Conservation (phyloP, 2,329 filamentous ascomycete genomes). For the Neophaeococcomyces mojaviensis region DNA sequence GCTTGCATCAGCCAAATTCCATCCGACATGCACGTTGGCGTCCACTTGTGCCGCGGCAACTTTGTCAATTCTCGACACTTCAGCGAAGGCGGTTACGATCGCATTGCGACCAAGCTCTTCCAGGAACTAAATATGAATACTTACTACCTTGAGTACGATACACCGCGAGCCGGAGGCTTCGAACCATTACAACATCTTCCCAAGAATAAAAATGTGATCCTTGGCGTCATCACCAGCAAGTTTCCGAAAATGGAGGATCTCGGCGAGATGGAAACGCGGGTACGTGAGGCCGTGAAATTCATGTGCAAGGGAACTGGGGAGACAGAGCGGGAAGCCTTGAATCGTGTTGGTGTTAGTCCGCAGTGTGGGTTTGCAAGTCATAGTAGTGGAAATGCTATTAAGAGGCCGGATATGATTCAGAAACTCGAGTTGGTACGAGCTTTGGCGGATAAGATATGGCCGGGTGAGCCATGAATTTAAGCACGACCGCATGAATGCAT, state of each 20-base stretch:
- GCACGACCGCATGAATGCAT: too few relatives aligned
- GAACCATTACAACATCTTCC: constrained; percentile 52
- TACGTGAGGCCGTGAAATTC: constrained; percentile 53
- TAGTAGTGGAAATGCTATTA: constrained; percentile 59
- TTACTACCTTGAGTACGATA: constrained; percentile 60
- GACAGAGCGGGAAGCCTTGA: constrained; percentile 57
- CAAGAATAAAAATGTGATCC: constrained; percentile 51
- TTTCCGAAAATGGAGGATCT: constrained; percentile 37
- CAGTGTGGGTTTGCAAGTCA: constrained; percentile 64
- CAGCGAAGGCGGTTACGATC: constrained; percentile 55
- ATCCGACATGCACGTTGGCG: constrained; percentile 60
- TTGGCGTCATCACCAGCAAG: constrained; percentile 54
- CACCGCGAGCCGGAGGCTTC: constrained; percentile 52
- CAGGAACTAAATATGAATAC: constrained; percentile 51
- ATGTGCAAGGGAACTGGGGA: constrained; percentile 57
- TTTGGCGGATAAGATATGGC: constrained; percentile 62
- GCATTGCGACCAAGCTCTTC: constrained; percentile 56
- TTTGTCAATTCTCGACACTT: constrained; percentile 56
- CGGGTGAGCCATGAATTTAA: constrained; percentile 38
- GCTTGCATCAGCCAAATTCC: constrained; percentile 54
- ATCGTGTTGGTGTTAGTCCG: constrained; percentile 56
- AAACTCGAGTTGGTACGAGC: constrained; percentile 59
- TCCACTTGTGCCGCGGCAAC: constrained; percentile 61
- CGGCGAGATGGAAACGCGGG: constrained; percentile 47
- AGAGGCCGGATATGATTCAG: constrained; percentile 57